Percentiles rank a stretch among this genome's conserved stretches.
Evolutionary conservation across 768 basidiomycete genomes (phyloP).

Genomic region (Pisolithus sp.): DNA sequence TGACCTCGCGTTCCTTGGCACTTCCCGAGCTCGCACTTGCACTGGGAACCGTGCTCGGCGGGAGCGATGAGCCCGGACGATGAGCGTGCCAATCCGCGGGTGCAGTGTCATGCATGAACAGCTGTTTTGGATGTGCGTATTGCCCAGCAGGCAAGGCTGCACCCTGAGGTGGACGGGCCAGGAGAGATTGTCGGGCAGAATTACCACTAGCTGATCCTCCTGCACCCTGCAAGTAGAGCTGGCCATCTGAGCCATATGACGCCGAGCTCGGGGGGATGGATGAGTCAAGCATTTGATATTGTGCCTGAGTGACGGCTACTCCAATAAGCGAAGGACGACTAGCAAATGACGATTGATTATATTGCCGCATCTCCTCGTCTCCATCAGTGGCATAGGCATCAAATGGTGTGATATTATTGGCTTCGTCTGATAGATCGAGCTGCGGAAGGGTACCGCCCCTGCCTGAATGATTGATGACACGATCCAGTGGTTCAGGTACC

Average conservation of each 20-base stretch:
- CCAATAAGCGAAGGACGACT: constrained; percentile 1
- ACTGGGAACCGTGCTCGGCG: too few relatives aligned
- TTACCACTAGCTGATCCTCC: constrained; percentile 3
- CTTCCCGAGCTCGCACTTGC: too few relatives aligned
- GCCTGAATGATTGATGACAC: constrained; percentile 25
- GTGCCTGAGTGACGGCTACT: neutral
- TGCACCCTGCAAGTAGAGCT: constrained; percentile 7
- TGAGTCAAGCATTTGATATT: neutral
- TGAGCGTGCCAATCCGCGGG: constrained; percentile 17
- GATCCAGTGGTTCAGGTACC: constrained; percentile 45
- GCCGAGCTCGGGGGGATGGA: constrained; percentile 2
- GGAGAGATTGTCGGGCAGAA: neutral
- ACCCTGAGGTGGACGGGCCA: neutral
- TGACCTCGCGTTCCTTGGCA: too few relatives aligned
- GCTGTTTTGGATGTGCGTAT: constrained; percentile 1
- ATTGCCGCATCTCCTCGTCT: constrained; percentile 18
- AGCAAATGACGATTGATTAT: constrained; percentile 7
- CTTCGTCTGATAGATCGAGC: constrained; percentile 24
- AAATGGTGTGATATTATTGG: constrained; percentile 21
- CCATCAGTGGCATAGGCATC: neutral
- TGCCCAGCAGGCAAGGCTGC: neutral
- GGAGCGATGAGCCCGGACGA: constrained; percentile 12
- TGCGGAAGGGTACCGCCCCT: constrained; percentile 22
- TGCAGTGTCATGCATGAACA: constrained; percentile 5
- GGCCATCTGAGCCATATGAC: constrained; percentile 2